Base-by-base conservation (phyloP, 2,329 filamentous ascomycete species). In the Claviceps digitariae region DNA sequence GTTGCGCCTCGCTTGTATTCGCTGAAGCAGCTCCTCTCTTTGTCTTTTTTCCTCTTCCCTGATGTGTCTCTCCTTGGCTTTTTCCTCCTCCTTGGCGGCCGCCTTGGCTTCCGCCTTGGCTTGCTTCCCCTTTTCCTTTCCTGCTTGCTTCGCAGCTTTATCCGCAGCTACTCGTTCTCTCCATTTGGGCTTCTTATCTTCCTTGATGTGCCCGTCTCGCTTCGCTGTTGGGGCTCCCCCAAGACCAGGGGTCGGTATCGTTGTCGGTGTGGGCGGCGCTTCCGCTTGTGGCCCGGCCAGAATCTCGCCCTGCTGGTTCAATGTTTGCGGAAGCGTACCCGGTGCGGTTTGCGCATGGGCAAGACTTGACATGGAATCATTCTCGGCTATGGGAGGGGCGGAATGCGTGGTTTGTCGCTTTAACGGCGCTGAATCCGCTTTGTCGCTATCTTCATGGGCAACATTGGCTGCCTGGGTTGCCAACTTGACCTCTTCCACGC, bases 291-390 rank as follows among this genome's bases (percentile, higher is more conserved):
- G 21, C 21, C 60, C 57, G 17, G 59, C 52, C 3, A 59, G 51
- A 2, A 58, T 53, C n/a, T 60, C 57, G 6, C 57, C 44, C 27
- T 46, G 49, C 13, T 17, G 25, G 2, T 41, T 50, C 7, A 57
- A 56, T 8, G 58, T 51, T 21, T 58, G 53, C 31, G 60, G 60
- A 34, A 62, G 55, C 47, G 64, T 54, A 15, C 61, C 61, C 7
- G 83, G 84, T 1, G 83, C 81, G 1, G 86, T 87, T 23, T 75
- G 73, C 9, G 82, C 80, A 61, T 88, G 84, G 23, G 83, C 79
- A 8, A 91, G 72, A 27, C 72, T 78, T 12, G 74, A 72, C 61
- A 84, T 78, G 1, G 71, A 66, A 13, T 79, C 75, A 20, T 72
- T 72, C 7, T 80, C 74, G 2, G 72, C 69, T 0, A 69, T 61